A percentile compares a stretch with the other conserved stretches of the same genome.
Evolutionary conservation across 1,284 basidiomycete genomes (phyloP).

Genomic region (Moesziomyces sp.): DNA sequence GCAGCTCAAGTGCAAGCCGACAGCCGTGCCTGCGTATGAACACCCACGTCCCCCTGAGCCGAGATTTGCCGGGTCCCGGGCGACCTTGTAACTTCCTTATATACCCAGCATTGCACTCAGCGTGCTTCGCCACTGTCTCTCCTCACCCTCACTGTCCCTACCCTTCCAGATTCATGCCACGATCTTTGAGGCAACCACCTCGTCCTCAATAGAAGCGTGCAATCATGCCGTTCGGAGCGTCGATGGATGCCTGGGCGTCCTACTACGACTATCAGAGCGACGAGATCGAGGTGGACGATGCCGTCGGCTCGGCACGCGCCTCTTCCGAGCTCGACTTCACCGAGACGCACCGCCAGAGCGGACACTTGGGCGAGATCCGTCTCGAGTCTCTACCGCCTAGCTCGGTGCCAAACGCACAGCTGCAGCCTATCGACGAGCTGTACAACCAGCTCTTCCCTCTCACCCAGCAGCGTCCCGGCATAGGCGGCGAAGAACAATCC

Average conservation of each 20-base stretch:
- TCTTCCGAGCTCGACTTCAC: slow-evolving; percentile 22
- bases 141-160: background rate
- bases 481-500: too few species aligned
- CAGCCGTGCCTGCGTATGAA: too few species aligned
- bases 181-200: too few species aligned
- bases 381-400: slow-evolving; percentile 5
- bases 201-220: too few species aligned
- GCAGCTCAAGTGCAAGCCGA: too few species aligned
- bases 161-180: too few species aligned
- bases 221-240: slow-evolving; percentile 43
- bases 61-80: too few species aligned
- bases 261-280: slow-evolving; percentile 18
- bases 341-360: background rate
- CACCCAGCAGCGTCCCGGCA: background rate
- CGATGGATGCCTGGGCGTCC: slow-evolving; percentile 47
- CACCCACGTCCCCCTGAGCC: too few species aligned
- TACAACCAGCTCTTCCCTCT: slow-evolving; percentile 1
- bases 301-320: slow-evolving; percentile 18
- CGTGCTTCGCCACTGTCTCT: background rate
- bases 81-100: background rate
- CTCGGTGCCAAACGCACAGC: slow-evolving; percentile 2
- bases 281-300: slow-evolving; percentile 11
- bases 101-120: background rate
- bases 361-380: slow-evolving; percentile 2
- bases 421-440: slow-evolving; percentile 3